Conservation (phyloP, 192 early-diverging fungal genomes). For the Mortierella alpina region DNA sequence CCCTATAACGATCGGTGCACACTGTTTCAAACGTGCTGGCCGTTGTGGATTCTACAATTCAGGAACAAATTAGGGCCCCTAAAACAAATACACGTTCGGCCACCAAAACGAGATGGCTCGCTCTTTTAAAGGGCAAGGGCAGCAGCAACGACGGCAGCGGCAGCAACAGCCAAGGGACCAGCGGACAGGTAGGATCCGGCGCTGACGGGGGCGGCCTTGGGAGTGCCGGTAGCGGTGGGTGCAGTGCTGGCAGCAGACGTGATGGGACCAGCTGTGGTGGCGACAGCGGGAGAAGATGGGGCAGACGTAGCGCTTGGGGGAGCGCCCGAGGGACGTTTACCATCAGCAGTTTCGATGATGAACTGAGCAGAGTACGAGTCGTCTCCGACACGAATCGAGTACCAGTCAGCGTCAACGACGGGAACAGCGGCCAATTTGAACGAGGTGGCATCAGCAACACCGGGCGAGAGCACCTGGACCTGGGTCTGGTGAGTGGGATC, state of each 20-base stretch:
- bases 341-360: constrained; percentile 10
- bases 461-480: background rate
- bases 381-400: constrained; percentile 23
- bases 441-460: background rate
- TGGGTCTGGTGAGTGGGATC: constrained; percentile 21
- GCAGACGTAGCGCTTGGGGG: background rate
- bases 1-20: too few species aligned
- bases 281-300: background rate
- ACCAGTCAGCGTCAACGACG: constrained; percentile 32
- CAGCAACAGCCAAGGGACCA: background rate
- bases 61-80: too few species aligned
- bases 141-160: constrained; percentile 17
- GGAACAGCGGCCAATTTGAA: constrained; percentile 5
- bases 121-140: background rate
- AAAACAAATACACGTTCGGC: too few species aligned
- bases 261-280: background rate
- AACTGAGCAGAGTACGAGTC: constrained; percentile 38
- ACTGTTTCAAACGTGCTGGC: too few species aligned
- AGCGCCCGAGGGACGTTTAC: background rate
- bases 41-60: too few species aligned
- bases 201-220: background rate
- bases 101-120: background rate
- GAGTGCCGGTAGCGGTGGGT: background rate
- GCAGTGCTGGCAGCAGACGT: background rate
- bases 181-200: constrained; percentile 3